Evolutionary conservation across 139 green algal species (phyloP).

Genomic region (Picochlorum costavermella): DNA sequence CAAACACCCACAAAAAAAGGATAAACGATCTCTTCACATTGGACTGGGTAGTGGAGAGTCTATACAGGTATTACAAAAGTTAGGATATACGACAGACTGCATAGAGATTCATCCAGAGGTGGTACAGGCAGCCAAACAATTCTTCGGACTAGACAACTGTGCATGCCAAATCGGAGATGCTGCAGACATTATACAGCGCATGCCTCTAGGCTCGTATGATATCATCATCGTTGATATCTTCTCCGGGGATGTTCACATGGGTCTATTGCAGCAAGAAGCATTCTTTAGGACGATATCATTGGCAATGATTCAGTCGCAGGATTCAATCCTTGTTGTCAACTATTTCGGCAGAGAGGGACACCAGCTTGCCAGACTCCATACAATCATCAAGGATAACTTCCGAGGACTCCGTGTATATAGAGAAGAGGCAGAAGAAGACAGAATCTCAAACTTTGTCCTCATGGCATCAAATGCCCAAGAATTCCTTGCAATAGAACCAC

Average conservation of each 20-base stretch:
- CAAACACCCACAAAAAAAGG: not conserved
- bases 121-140: not conserved
- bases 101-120: constrained; percentile 10
- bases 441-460: not conserved
- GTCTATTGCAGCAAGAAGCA: not conserved
- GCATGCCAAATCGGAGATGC: constrained; percentile 4
- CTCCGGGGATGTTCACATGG: constrained; percentile 1
- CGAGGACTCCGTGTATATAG: not conserved
- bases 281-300: not conserved
- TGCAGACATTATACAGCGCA: not conserved
- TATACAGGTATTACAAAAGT: not conserved
- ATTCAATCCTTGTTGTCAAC: not conserved
- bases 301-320: not conserved
- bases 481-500: no score
- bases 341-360: not conserved
- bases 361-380: not conserved
- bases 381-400: not conserved
- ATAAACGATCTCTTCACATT: constrained; percentile 1
- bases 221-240: constrained; percentile 11
- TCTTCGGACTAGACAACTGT: not conserved
- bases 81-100: constrained; percentile 7
- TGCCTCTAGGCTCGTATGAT: not conserved
- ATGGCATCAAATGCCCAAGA: not conserved
- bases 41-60: not conserved
- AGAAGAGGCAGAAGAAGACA: not conserved